Base-by-base conservation (phyloP, 2,329 filamentous ascomycete species). In the Aureobasidium sp. region DNA sequence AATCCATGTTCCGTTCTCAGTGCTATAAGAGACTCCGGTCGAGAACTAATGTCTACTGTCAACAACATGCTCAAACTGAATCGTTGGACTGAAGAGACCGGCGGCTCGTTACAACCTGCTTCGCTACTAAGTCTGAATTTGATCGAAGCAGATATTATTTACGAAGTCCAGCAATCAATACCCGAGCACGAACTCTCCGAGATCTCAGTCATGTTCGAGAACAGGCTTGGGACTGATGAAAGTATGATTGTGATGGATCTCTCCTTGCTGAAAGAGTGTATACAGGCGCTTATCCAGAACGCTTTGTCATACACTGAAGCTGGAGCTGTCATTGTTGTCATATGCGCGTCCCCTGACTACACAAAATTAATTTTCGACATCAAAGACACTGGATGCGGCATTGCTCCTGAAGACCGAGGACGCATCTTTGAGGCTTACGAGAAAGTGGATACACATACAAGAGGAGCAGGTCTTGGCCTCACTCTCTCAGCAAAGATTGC, bases 351-450 rank as follows among this genome's bases (percentile, higher is more conserved):
- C 0, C 58, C 71, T 2, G 72, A 76, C 16, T 68, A 66, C 9
- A 67, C 69, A 3, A 65, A 66, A 0, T 66, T 77, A 0, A 65
- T 68, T 3, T 70, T 78, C n/a, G 77, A 79, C 44, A 63, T 80
- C 1, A 66, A 74, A 45, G 77, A 80, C 47, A 78, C 72, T 1
- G 77, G 77, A 0, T 66, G 71, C 3, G 77, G 77, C 2, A 77
- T 79, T n/a, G 63, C 63, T 1, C 53, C 63, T 1, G 65, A 70
- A 3, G 66, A 78, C 7, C 72, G 75, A 3, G 27, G 68, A 3
- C 73, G 75, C 3, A 76, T 79, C 4, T 79, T 79, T 32, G 69
- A 75, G 3, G 67, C 76, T 0, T 78, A 79, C 25, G 77, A 78
- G 44, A 79, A 78, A 37, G 70, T 73, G 1, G 69, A 73, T 37